Percentiles rank a stretch among this genome's conserved stretches.
Evolutionary conservation across 257 asterid species (phyloP).

Genomic region (Capsicum baccatum): DNA sequence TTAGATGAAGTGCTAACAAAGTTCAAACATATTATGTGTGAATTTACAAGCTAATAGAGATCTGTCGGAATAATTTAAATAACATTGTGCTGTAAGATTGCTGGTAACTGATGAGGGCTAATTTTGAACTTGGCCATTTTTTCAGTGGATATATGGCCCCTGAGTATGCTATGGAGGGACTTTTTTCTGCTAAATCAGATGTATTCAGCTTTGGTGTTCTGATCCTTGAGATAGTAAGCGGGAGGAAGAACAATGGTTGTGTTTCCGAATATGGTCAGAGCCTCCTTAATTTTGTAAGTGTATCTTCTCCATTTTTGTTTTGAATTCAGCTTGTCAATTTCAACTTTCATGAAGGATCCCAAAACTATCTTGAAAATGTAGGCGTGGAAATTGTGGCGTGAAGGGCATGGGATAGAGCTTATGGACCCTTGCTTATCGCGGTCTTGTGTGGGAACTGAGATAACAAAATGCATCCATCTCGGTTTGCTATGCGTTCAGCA

Average conservation of each 20-base stretch:
- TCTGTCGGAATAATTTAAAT: not conserved
- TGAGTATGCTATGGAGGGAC: conserved; percentile 30
- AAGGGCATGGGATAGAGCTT: conserved; percentile 9
- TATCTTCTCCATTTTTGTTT: not conserved
- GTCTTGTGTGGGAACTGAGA: no score
- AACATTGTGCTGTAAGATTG: not conserved
- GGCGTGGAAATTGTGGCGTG: conserved; percentile 24
- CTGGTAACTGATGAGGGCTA: not conserved
- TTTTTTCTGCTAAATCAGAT: conserved; percentile 24
- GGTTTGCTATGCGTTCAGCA: conserved; percentile 25
- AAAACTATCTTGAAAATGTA: not conserved
- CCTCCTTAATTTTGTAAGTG: conserved; percentile 19
- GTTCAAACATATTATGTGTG: no score
- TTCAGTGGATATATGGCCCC: conserved; percentile 26
- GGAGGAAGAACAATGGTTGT: conserved; percentile 22
- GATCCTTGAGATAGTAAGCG: not conserved
- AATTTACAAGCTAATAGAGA: not conserved
- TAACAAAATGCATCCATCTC: not conserved
- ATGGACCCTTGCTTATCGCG: not conserved
- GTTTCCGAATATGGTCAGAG: not conserved
- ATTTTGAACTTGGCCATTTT: not conserved
- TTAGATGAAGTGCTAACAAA: no score
- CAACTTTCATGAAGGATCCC: not conserved
- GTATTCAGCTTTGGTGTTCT: not conserved
- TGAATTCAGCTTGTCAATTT: not conserved